Conservation (phyloP, 148 eudicot genomes). For the Dianthus caryophyllus region DNA sequence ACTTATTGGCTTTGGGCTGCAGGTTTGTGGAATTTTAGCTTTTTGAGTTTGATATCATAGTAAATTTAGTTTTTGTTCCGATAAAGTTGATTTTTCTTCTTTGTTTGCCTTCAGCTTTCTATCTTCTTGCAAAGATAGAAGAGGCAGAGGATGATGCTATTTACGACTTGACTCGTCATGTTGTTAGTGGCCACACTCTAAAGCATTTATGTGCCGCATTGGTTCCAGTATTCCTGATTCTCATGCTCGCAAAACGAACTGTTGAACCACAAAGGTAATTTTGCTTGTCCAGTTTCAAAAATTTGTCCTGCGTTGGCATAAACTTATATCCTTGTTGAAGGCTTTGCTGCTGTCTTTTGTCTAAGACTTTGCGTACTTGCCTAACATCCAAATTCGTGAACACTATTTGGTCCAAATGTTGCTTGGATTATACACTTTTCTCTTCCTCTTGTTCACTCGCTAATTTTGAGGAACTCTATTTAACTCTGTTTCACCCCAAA, state of each 20-base stretch:
- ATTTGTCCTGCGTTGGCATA: too few species aligned
- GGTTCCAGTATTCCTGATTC: constrained; percentile 80
- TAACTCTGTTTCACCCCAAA: too few species aligned
- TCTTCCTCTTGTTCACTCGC: too few species aligned
- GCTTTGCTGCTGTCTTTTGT: background rate
- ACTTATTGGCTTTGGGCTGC: constrained; percentile 98
- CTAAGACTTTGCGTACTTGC: too few species aligned
- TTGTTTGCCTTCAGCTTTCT: constrained; percentile 52
- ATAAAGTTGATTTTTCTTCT: constrained; percentile 7
- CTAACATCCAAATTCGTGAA: too few species aligned
- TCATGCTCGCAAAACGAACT: constrained; percentile 90
- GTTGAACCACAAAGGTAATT: constrained; percentile 63
- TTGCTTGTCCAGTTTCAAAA: background rate
- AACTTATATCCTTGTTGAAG: too few species aligned
- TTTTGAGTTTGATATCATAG: background rate
- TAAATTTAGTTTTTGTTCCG: background rate
- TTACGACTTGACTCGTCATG: constrained; percentile 60
- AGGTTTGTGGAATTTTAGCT: constrained; percentile 39
- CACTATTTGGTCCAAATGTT: too few species aligned
- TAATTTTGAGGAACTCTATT: too few species aligned
- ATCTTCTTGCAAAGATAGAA: constrained; percentile 88
- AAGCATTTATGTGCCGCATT: constrained; percentile 92
- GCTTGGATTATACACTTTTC: too few species aligned
- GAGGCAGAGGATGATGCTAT: constrained; percentile 89
- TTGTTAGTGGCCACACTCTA: constrained; percentile 90